Base-by-base conservation (phyloP, 345 rosid species). In the Brassica juncea region DNA sequence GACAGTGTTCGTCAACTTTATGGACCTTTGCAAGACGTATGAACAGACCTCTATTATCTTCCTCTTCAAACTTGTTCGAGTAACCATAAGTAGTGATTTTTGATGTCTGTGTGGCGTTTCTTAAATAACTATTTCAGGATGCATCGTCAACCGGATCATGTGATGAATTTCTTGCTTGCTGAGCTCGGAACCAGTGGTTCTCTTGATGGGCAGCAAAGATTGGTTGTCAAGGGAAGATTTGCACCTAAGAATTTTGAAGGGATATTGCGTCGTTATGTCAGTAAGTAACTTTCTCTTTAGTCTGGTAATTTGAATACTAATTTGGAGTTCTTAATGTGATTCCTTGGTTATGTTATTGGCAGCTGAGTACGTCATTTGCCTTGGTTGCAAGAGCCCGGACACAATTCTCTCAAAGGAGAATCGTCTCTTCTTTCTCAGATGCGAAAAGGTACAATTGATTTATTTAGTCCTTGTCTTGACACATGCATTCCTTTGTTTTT, bases 11-110 rank as follows among this genome's bases (percentile, higher is more conserved):
- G 97, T 89, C 81, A 92, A 94, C 81, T 92, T 92, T 74, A 89
- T 89, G 97, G 97, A 92, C 84, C 90, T 92, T 64, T 94, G 98
- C 90, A 92, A 84, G 80, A 88, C 89, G 94, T 94, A 86, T 55
- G 87, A 63, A 69, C 28, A 15, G 25, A 23, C 71, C 31, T 27
- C 61, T 47, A 3, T 32, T 25, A 9, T 35, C 68, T 32, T 54
- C 19, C 23, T 34, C 47, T 19, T 34, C 10, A 30, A 32, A 34
- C 12, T 47, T 16, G 9, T 54, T 54, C 25, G 59, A 2, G 0
- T 54, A 16, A 15, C 23, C 59, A 54, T 16, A 54, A 6, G 3
- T 15, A n/a, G 8, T 52, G 58, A 5, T 52, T n/a, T n/a, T 52
- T 52, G 58, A n/a, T 52, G 58, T 0, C 58, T 52, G 21, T 14